Conservation (phyloP, 805 yeast genomes). For the Komagataella ulmi region DNA sequence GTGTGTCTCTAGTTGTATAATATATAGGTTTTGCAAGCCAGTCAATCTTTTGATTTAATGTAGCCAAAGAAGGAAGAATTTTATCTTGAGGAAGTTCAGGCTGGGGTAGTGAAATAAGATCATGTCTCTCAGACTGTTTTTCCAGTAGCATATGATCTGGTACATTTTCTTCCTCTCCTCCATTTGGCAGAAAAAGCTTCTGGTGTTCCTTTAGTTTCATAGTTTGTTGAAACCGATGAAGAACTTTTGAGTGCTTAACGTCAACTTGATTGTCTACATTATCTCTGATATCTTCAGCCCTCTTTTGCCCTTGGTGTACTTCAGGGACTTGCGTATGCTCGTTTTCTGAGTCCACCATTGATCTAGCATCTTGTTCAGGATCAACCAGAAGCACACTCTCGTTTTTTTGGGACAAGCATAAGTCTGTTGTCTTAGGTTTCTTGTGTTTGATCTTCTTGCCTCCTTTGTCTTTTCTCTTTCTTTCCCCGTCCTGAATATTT, state of each 20-base stretch:
- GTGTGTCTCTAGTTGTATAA: constrained; percentile 30
- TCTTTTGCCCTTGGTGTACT: constrained; percentile 1
- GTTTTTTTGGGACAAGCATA: constrained; percentile 6
- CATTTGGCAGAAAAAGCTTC: constrained; percentile 7
- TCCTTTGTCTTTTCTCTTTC: not conserved
- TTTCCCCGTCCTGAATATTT: not conserved
- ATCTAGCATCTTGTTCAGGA: constrained; percentile 9
- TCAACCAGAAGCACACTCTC: constrained; percentile 7
- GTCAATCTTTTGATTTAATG: constrained; percentile 26
- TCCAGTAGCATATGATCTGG: constrained; percentile 6
- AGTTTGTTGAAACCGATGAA: constrained; percentile 38
- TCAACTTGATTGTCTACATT: not conserved
- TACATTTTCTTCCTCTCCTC: constrained; percentile 9
- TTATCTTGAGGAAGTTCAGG: constrained; percentile 53
- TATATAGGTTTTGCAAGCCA: constrained; percentile 62
- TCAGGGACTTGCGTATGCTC: constrained; percentile 2
- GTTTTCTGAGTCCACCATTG: constrained; percentile 4
- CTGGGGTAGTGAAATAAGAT: constrained; percentile 72
- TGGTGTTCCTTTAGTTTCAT: constrained; percentile 7
- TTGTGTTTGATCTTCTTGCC: not conserved
- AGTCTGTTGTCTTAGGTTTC: not conserved
- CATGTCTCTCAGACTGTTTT: constrained; percentile 19
- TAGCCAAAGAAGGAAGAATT: constrained; percentile 18
- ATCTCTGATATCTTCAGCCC: not conserved
- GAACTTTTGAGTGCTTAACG: constrained; percentile 32